Conservation (phyloP, 805 yeast genomes). For the Metschnikowia shivogae region DNA sequence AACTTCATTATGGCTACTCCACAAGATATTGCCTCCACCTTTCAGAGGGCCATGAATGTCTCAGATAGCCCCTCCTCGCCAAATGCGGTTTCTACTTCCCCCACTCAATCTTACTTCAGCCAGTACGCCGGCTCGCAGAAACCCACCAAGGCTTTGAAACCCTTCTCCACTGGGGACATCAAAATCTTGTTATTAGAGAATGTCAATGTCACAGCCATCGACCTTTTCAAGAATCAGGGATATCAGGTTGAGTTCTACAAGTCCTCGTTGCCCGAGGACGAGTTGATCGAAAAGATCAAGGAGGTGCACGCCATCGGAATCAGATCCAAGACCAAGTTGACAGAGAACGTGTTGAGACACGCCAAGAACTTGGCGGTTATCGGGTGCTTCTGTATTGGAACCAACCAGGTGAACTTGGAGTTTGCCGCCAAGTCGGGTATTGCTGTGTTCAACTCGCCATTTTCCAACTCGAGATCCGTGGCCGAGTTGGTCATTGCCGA, state of each 20-base stretch:
- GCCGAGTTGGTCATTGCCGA: conserved; percentile 97
- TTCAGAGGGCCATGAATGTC: conserved; percentile 51
- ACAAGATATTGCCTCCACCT: conserved; percentile 60
- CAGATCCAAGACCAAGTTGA: conserved; percentile 92
- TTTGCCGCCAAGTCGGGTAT: conserved; percentile 90
- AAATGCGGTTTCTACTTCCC: conserved; percentile 78
- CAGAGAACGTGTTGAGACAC: conserved; percentile 69
- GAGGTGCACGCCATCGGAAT: conserved; percentile 97
- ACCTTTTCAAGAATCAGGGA: conserved; percentile 82
- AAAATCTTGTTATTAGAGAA: conserved; percentile 88
- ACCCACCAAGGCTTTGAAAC: conserved; percentile 74
- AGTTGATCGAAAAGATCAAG: conserved; percentile 86
- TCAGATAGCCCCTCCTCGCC: conserved; percentile 38
- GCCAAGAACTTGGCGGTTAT: conserved; percentile 86
- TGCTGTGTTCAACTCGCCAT: conserved; percentile 97
- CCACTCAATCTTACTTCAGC: conserved; percentile 68
- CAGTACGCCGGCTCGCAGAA: conserved; percentile 48
- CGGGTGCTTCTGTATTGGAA: conserved; percentile 99
- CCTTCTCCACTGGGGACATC: conserved; percentile 92
- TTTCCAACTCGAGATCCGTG: conserved; percentile 96
- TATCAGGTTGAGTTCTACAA: conserved; percentile 95
- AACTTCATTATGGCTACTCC: conserved; percentile 55
- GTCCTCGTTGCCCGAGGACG: conserved; percentile 85
- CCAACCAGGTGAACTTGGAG: conserved; percentile 93
- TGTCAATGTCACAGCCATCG: conserved; percentile 88